A percentile compares a stretch with the other conserved stretches of the same genome.
These are phyloP conservation scores for Pyrrhoderma noxium DNA, from an alignment of 1,284 basidiomycete species.

Conservation along the genomic window DNA sequence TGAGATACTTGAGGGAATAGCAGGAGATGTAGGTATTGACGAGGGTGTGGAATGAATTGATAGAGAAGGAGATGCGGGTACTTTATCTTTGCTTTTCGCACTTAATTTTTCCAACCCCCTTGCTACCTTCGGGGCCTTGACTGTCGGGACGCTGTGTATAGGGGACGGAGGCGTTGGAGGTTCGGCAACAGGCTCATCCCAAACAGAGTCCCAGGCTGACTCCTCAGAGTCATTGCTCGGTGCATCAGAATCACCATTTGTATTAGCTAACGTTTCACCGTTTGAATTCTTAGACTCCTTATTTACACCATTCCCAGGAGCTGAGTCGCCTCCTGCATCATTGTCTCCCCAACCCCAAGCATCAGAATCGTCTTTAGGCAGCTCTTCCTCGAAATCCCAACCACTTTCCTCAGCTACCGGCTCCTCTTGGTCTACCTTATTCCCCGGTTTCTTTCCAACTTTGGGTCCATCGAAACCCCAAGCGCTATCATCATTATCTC, in stretches of 20 bases:
- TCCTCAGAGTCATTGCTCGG: slow-evolving; percentile 25
- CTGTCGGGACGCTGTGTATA: slow-evolving; percentile 24
- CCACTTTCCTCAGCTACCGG: slow-evolving; percentile 26
- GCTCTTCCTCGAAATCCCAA: slow-evolving; percentile 31
- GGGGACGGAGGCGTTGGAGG: slow-evolving; percentile 19
- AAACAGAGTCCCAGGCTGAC: slow-evolving; percentile 50
- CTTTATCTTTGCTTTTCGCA: slow-evolving; percentile 41
- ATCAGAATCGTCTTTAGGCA: slow-evolving; percentile 33
- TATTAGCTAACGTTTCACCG: too few relatives aligned
- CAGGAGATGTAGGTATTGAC: slow-evolving; percentile 17
- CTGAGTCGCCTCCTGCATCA: neutral
- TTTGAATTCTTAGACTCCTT: neutral
- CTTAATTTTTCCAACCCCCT: slow-evolving; percentile 52
- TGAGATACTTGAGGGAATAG: slow-evolving; percentile 17
- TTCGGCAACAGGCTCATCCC: slow-evolving; percentile 39
- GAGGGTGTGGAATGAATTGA: slow-evolving; percentile 18
- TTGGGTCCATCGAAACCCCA: slow-evolving; percentile 32
- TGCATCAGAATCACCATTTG: slow-evolving; percentile 20
- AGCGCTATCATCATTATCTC: slow-evolving; percentile 23
- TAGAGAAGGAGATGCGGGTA: slow-evolving; percentile 20
- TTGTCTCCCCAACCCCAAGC: slow-evolving; percentile 63
- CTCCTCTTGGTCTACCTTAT: neutral
- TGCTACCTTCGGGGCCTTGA: slow-evolving; percentile 39
- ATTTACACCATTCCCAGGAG: neutral
- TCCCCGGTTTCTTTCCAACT: slow-evolving; percentile 5